These are phyloP conservation scores for Trapa bicornis DNA, from an alignment of 345 rosid species.

Conservation along the genomic window DNA sequence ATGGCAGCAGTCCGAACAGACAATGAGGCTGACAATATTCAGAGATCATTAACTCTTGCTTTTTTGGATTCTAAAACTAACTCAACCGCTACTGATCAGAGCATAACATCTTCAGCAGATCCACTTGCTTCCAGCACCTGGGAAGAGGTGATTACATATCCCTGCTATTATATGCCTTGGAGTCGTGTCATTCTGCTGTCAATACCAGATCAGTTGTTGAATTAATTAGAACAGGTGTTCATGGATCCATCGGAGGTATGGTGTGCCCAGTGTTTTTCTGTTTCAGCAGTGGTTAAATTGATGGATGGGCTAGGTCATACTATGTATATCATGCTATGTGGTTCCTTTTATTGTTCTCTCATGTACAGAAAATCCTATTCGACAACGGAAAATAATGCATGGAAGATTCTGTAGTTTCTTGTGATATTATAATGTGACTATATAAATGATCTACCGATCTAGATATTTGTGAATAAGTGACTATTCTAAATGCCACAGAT, in stretches of 20 bases:
- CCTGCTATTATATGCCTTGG: background rate
- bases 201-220: background rate
- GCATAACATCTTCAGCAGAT: slow-evolving; percentile 36
- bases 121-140: slow-evolving; percentile 91
- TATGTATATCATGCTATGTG: background rate
- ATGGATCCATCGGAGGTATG: background rate
- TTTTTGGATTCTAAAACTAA: slow-evolving; percentile 37
- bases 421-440: background rate
- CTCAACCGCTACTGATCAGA: slow-evolving; percentile 34
- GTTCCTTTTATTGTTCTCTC: background rate
- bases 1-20: slow-evolving; percentile 80
- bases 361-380: background rate
- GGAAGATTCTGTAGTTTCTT: background rate
- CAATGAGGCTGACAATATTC: slow-evolving; percentile 58
- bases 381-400: background rate
- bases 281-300: background rate
- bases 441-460: background rate
- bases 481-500: background rate
- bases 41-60: slow-evolving; percentile 43
- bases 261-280: background rate
- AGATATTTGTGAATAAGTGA: background rate
- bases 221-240: background rate
- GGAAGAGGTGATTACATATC: slow-evolving; percentile 58
- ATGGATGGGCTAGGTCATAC: background rate
- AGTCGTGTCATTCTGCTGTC: background rate